A percentile compares a stretch with the other conserved stretches of the same genome.
phyloP scores from a whole-genome alignment of 2,329 filamentous ascomycete genomes.

The Fusarium virguliforme region DNA sequence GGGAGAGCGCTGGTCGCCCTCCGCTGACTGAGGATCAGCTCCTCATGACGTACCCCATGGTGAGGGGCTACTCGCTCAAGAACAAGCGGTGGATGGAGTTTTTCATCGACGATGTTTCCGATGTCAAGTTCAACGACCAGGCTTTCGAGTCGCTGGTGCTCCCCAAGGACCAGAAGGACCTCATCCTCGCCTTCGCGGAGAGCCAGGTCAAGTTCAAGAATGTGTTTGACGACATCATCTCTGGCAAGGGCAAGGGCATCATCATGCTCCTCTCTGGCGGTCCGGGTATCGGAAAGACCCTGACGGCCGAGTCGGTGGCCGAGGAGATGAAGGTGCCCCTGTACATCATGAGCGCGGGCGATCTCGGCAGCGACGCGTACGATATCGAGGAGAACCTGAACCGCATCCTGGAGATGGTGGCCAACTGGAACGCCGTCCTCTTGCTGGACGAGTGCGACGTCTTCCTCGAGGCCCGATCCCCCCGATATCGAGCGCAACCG shows the following conservation, averaged over 20 bases:
- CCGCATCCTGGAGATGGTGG: conserved; percentile 75
- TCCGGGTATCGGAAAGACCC: conserved; percentile 67
- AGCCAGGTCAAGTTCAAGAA: conserved; percentile 61
- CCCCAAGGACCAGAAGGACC: conserved; percentile 65
- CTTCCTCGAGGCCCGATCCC: conserved; percentile 59
- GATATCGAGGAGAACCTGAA: conserved; percentile 75
- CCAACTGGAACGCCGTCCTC: conserved; percentile 63
- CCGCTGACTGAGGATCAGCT: conserved; percentile 59
- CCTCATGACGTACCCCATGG: conserved; percentile 58
- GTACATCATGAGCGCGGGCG: conserved; percentile 73
- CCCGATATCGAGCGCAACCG: conserved; percentile 56
- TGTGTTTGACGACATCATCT: conserved; percentile 68
- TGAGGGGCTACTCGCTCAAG: conserved; percentile 67
- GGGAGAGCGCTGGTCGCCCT: conserved; percentile 33
- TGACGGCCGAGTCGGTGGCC: conserved; percentile 66
- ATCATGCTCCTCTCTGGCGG: conserved; percentile 66
- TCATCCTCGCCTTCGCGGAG: conserved; percentile 67
- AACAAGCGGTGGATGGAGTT: conserved; percentile 67
- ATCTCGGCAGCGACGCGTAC: conserved; percentile 77
- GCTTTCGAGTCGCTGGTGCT: conserved; percentile 68
- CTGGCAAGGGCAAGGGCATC: conserved; percentile 67
- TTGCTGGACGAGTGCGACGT: conserved; percentile 59
- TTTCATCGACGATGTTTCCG: conserved; percentile 62
- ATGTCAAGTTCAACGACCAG: conserved; percentile 65
- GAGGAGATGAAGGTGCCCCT: conserved; percentile 66